These are phyloP conservation scores for Trypanosoma melophagium DNA, from an alignment of 208 protist genomes.

Conservation along the genomic window DNA sequence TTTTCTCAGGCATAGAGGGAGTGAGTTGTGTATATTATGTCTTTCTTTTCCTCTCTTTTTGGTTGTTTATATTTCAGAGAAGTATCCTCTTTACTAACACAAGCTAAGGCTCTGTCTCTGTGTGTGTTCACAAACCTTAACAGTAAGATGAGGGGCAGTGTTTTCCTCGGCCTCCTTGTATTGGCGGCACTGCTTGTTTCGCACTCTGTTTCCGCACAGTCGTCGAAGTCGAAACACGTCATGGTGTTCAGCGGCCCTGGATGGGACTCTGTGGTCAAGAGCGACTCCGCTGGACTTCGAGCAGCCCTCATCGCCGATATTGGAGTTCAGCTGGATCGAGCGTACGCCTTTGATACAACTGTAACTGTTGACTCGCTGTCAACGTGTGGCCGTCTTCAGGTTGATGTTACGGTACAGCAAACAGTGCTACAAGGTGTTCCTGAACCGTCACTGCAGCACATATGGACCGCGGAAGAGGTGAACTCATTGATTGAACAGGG, in stretches of 20 bases:
- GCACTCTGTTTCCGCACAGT: background rate
- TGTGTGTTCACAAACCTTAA: too few species aligned
- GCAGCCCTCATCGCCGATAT: slow-evolving; percentile 15
- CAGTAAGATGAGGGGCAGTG: background rate
- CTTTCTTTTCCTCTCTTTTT: too few species aligned
- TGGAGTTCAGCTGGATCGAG: slow-evolving; percentile 3
- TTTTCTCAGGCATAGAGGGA: too few species aligned
- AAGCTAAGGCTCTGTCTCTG: too few species aligned
- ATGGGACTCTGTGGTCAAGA: slow-evolving; percentile 7
- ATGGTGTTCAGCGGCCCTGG: slow-evolving; percentile 10
- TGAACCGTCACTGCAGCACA: slow-evolving; percentile 8
- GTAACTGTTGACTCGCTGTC: slow-evolving; percentile 3
- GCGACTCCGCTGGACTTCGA: background rate
- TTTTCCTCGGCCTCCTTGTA: slow-evolving; percentile 3
- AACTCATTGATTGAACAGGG: slow-evolving; percentile 27
- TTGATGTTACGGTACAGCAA: slow-evolving; percentile 16
- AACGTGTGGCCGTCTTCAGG: background rate
- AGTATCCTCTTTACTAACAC: too few species aligned
- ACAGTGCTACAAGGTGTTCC: background rate
- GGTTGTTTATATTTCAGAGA: too few species aligned
- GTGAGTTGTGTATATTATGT: too few species aligned
- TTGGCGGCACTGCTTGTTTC: background rate
- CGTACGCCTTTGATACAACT: slow-evolving; percentile 19
- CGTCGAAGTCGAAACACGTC: slow-evolving; percentile 9
- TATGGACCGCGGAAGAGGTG: slow-evolving; percentile 26